Conservation (phyloP, 2,329 filamentous ascomycete genomes). For the Ophiostoma ulmi region DNA sequence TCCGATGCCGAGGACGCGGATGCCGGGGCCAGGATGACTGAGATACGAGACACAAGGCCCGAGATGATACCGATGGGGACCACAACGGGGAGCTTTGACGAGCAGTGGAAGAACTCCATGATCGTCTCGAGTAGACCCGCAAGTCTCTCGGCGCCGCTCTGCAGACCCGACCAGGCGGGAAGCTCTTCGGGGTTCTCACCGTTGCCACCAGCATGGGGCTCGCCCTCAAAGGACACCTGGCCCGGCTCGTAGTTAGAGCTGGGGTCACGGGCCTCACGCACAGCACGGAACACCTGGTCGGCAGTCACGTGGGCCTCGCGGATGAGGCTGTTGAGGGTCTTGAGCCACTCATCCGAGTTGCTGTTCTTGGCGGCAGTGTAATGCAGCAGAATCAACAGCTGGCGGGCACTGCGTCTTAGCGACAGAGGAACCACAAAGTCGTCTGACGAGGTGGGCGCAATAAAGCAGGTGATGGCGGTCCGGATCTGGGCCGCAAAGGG, state of each 20-base stretch:
- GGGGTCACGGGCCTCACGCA: conserved; percentile 78
- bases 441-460: conserved; percentile 60
- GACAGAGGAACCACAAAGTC: conserved; percentile 44
- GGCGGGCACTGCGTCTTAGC: conserved; percentile 55
- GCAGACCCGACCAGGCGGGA: conserved; percentile 69
- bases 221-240: conserved; percentile 41
- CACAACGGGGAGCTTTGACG: conserved; percentile 60
- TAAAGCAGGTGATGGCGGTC: conserved; percentile 51
- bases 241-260: conserved; percentile 46
- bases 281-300: conserved; percentile 70
- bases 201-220: conserved; percentile 45
- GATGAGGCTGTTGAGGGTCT: conserved; percentile 57
- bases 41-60: conserved; percentile 65
- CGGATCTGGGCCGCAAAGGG: conserved; percentile 67
- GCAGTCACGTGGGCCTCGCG: conserved; percentile 63
- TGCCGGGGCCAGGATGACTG: conserved; percentile 54
- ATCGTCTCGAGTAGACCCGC: conserved; percentile 61
- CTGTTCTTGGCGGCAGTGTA: conserved; percentile 77
- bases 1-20: conserved; percentile 39
- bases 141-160: conserved; percentile 65
- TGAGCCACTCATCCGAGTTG: conserved; percentile 72
- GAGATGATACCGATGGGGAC: conserved; percentile 63
- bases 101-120: conserved; percentile 55
- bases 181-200: conserved; percentile 41
- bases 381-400: conserved; percentile 65